Evolutionary conservation across 1,139 yeast genomes (phyloP).

Genomic region (Pneumocystis wakefieldiae): DNA sequence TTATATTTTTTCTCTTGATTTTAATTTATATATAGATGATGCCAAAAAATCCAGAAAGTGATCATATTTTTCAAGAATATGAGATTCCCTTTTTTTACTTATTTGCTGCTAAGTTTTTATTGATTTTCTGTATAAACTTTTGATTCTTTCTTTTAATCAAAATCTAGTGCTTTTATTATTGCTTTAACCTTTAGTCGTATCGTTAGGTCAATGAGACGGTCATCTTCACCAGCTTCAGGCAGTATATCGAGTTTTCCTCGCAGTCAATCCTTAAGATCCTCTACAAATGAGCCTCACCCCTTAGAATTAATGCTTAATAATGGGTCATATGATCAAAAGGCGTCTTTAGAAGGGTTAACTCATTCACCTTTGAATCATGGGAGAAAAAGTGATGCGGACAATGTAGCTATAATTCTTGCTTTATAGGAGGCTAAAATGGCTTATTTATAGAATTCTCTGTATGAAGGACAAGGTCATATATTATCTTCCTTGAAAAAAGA

Average conservation of each 20-base stretch:
- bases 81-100: neutral
- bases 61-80: neutral
- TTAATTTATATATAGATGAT: neutral
- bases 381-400: neutral
- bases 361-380: neutral
- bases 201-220: too few relatives aligned
- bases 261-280: too few relatives aligned
- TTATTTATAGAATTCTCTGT: neutral
- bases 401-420: neutral
- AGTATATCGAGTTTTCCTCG: too few relatives aligned
- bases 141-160: too few relatives aligned
- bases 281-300: too few relatives aligned
- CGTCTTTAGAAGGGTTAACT: too few relatives aligned
- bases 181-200: too few relatives aligned
- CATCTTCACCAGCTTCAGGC: too few relatives aligned
- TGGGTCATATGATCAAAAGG: too few relatives aligned
- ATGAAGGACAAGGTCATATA: neutral
- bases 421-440: neutral
- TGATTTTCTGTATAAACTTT: neutral
- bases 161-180: too few relatives aligned
- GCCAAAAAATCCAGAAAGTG: neutral
- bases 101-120: too few relatives aligned
- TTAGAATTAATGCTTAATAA: too few relatives aligned
- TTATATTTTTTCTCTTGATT: neutral
- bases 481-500: neutral